A percentile compares a stretch with the other conserved stretches of the same genome.
phyloP scores from a whole-genome alignment of 352 stramenopile genomes.

The Pythium phragmiticola region DNA sequence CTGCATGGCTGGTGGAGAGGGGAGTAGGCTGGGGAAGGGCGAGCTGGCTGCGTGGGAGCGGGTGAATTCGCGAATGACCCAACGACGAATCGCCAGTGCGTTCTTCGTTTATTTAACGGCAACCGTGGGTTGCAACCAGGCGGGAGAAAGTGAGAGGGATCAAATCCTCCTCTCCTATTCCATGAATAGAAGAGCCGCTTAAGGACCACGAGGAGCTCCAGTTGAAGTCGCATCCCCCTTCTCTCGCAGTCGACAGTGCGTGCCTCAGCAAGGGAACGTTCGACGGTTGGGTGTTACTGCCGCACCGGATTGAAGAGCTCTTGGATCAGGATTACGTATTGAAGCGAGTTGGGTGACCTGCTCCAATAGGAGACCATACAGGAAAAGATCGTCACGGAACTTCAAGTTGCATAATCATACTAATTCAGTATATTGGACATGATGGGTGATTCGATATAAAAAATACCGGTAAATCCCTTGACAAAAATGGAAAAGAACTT shows the following conservation, averaged over 20 bases:
- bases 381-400: not conserved
- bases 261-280: not conserved
- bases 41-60: conserved; percentile 10
- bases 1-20: conserved; percentile 30
- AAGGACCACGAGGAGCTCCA: not conserved
- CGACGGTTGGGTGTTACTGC: not conserved
- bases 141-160: too few species aligned
- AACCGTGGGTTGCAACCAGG: not conserved
- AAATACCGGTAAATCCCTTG: too few species aligned
- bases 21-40: not conserved
- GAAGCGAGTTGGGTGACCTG: not conserved
- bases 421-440: not conserved
- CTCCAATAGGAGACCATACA: not conserved
- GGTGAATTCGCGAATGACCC: conserved; percentile 22
- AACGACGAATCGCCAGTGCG: not conserved
- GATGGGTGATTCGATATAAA: not conserved
- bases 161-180: too few species aligned
- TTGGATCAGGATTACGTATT: too few species aligned
- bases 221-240: conserved; percentile 6
- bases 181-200: too few species aligned
- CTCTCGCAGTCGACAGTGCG: not conserved
- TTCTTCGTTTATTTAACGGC: not conserved
- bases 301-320: not conserved
- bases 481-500: not conserved
- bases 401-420: not conserved